Evolutionary conservation across 2,329 filamentous ascomycete species (phyloP), one percentile per base, ranked within the genome.

Genomic region (Ceratocystis variospora): DNA sequence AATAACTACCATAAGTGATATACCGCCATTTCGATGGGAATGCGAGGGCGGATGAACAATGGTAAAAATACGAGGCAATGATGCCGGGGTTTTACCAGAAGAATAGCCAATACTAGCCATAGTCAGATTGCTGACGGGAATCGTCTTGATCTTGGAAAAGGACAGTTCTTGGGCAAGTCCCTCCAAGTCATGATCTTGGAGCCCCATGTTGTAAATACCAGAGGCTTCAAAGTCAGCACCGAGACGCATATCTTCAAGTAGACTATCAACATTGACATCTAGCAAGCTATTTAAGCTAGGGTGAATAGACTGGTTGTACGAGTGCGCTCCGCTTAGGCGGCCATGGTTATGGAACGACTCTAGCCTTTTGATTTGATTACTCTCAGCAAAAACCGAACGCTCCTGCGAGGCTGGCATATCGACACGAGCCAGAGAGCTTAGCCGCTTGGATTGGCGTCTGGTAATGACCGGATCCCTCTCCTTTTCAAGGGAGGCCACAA

Each of bases 381-480:
- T 74, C 62, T 96, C 91, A 33, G 86, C 82, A 72, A 96, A 95
- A n/a, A 86, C 82, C 0, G 86, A 81, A 71, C 89, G 83, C 70
- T 96, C 91, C 70, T 93, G 89, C 17, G 87, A 94, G 8, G 89
- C 87, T 0, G 90, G 93, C 22, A 96, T 78, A 73, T 96, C 93
- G 41, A 89, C 88, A 71, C 93, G 83, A 17, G 92, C 92, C 64
- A 96, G 83, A 17, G 93, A 97, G 77, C 94, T 99, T 31, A 97
- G 88, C 63, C 94, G 84, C 55, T 94, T 85, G 19, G 84, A 87
- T 68, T 83, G 84, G 68, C 84, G 79, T 63, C 84, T 77, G 0
- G 80, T 80, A 12, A 79, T 78, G 17, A 80, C 78, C 10, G 77
- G 79, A 66, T 81, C 78, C 64, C 81, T 81, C 66, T 90, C 87